Percentiles rank a stretch among this genome's conserved stretches.
Conservation (phyloP, 306 rosid species). For the Hippophae gyantsensis region DNA sequence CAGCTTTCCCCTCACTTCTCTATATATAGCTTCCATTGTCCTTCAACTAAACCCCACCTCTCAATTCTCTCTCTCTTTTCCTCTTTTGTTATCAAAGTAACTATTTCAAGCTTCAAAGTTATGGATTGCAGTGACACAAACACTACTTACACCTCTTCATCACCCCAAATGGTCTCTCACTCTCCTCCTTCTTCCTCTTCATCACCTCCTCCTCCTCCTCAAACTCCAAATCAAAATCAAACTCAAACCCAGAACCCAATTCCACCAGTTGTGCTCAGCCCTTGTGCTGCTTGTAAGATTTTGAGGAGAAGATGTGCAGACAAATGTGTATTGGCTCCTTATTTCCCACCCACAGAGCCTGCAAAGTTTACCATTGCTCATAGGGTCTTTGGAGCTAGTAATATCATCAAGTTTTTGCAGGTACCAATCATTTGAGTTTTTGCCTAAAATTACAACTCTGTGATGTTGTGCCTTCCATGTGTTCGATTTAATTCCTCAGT, state of each 20-base stretch:
- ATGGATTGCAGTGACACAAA: constrained; percentile 20
- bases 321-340: constrained; percentile 83
- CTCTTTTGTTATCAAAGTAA: background rate
- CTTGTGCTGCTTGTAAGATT: constrained; percentile 92
- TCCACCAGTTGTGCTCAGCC: constrained; percentile 45
- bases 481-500: too few relatives aligned
- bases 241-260: constrained; percentile 27
- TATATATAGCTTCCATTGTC: constrained; percentile 26
- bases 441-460: background rate
- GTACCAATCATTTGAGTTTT: constrained; percentile 16
- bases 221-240: constrained; percentile 12
- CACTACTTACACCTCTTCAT: constrained; percentile 7
- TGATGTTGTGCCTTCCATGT: too few relatives aligned
- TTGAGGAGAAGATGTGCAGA: constrained; percentile 76
- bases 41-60: constrained; percentile 29
- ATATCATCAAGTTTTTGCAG: constrained; percentile 92
- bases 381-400: constrained; percentile 87
- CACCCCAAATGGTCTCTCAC: constrained; percentile 1
- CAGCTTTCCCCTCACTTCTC: background rate
- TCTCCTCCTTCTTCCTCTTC: constrained; percentile 16
- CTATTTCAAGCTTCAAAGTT: too few relatives aligned
- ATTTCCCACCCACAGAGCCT: constrained; percentile 89
- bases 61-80: background rate
- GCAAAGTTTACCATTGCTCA: constrained; percentile 87
- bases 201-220: constrained; percentile 21